Conservation (phyloP, 768 basidiomycete genomes). For the Russula abietina region DNA sequence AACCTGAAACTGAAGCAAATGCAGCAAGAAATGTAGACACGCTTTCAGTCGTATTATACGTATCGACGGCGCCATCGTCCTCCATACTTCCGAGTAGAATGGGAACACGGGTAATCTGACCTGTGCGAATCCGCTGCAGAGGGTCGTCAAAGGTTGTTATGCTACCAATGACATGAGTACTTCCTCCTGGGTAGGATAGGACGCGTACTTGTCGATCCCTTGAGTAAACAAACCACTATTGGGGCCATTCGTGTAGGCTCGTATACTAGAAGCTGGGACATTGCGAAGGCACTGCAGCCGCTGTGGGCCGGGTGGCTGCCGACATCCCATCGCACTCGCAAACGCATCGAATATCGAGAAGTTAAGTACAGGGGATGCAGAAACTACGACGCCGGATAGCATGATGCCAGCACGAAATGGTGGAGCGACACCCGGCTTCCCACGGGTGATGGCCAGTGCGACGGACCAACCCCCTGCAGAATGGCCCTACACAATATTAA, state of each 20-base stretch:
- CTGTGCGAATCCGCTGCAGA: constrained; percentile 8
- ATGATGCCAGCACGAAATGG: constrained; percentile 15
- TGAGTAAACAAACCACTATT: neutral
- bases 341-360: constrained; percentile 8
- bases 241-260: constrained; percentile 15
- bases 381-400: neutral
- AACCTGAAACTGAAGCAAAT: too few relatives aligned
- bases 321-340: constrained; percentile 21
- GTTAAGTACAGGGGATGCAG: neutral
- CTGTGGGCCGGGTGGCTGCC: constrained; percentile 21
- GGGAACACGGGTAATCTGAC: neutral
- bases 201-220: constrained; percentile 11
- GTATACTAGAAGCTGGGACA: constrained; percentile 25
- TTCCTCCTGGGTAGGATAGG: neutral
- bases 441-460: constrained; percentile 8
- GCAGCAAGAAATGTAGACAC: neutral
- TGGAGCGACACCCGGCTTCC: neutral
- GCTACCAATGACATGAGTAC: neutral
- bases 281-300: constrained; percentile 26
- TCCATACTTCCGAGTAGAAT: constrained; percentile 11
- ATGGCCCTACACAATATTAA: constrained; percentile 3
- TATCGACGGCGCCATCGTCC: constrained; percentile 5
- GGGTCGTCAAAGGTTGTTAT: constrained; percentile 11
- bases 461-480: constrained; percentile 5
- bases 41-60: neutral